Conservation (phyloP, 768 basidiomycete species). For the Podaxis sp. region DNA sequence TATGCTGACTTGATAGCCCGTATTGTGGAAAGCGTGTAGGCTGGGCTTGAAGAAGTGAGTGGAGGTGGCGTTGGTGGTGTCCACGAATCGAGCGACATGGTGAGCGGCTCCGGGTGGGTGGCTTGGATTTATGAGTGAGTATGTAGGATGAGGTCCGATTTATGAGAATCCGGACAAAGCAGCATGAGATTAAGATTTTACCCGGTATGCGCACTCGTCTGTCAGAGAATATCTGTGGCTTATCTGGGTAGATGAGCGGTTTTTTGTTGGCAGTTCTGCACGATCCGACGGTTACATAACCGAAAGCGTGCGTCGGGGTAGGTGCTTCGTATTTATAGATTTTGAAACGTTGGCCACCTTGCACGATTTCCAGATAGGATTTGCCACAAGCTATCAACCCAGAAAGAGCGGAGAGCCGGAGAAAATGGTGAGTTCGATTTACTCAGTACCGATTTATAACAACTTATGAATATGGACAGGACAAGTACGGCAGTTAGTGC, state of each 20-base stretch:
- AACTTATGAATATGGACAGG: no score
- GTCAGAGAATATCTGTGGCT: not conserved
- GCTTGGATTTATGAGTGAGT: no score
- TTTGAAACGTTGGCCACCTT: no score
- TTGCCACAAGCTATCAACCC: no score
- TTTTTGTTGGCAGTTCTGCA: slow-evolving; percentile 82
- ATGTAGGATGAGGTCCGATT: slow-evolving; percentile 80
- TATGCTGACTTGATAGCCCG: slow-evolving; percentile 68
- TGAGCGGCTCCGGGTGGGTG: slow-evolving; percentile 28
- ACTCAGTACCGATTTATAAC: no score
- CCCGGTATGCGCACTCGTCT: slow-evolving; percentile 53
- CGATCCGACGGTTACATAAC: slow-evolving; percentile 40
- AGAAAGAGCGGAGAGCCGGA: no score
- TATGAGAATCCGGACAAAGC: slow-evolving; percentile 85
- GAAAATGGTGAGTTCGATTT: no score
- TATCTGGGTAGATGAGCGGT: slow-evolving; percentile 60
- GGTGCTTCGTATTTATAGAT: slow-evolving; percentile 4
- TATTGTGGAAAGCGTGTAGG: slow-evolving; percentile 76
- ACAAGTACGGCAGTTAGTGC: no score
- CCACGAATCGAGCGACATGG: slow-evolving; percentile 41
- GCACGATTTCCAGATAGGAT: no score
- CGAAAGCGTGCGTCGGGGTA: not conserved
- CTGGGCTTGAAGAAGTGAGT: slow-evolving; percentile 75
- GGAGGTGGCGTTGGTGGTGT: slow-evolving; percentile 27
- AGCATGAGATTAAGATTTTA: slow-evolving; percentile 92